A percentile compares a stretch with the other conserved stretches of the same genome.
These are phyloP conservation scores for Leccinum sublutescens DNA, from an alignment of 768 basidiomycete genomes.

Conservation along the genomic window DNA sequence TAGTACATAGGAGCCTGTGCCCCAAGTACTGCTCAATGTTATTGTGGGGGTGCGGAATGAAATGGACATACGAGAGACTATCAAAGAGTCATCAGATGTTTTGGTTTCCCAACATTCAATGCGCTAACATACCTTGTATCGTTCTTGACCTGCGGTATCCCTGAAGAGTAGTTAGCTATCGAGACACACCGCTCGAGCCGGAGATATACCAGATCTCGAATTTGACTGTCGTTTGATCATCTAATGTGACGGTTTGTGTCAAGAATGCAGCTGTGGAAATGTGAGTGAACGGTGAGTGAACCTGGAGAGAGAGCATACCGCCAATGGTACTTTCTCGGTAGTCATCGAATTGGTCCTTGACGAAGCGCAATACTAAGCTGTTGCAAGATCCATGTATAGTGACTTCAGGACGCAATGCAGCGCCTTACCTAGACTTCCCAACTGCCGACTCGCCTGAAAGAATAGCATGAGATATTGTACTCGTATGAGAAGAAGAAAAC, in stretches of 20 bases:
- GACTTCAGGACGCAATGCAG: slow-evolving; percentile 15
- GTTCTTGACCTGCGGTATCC: slow-evolving; percentile 96
- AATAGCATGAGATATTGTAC: slow-evolving; percentile 9
- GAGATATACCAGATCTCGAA: slow-evolving; percentile 90
- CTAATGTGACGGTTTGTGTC: slow-evolving; percentile 93
- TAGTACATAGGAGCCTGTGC: slow-evolving; percentile 92
- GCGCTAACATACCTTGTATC: slow-evolving; percentile 69
- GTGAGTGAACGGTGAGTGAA: slow-evolving; percentile 16
- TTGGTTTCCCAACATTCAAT: background rate
- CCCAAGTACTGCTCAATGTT: slow-evolving; percentile 4
- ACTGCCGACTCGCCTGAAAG: slow-evolving; percentile 90
- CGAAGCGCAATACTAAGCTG: slow-evolving; percentile 93
- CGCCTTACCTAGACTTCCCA: slow-evolving; percentile 84
- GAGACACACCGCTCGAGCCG: background rate
- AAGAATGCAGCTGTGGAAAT: slow-evolving; percentile 80
- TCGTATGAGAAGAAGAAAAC: slow-evolving; percentile 1
- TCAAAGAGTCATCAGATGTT: background rate
- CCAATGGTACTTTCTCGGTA: slow-evolving; percentile 95
- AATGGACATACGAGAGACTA: slow-evolving; percentile 47
- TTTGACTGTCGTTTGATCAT: slow-evolving; percentile 89
- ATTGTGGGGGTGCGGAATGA: background rate
- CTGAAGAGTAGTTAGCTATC: slow-evolving; percentile 36
- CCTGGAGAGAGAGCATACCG: slow-evolving; percentile 42
- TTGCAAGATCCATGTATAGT: slow-evolving; percentile 24
- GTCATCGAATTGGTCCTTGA: slow-evolving; percentile 95